Evolutionary conservation across 352 stramenopile genomes (phyloP).

Genomic region (Globisporangium alternatum): DNA sequence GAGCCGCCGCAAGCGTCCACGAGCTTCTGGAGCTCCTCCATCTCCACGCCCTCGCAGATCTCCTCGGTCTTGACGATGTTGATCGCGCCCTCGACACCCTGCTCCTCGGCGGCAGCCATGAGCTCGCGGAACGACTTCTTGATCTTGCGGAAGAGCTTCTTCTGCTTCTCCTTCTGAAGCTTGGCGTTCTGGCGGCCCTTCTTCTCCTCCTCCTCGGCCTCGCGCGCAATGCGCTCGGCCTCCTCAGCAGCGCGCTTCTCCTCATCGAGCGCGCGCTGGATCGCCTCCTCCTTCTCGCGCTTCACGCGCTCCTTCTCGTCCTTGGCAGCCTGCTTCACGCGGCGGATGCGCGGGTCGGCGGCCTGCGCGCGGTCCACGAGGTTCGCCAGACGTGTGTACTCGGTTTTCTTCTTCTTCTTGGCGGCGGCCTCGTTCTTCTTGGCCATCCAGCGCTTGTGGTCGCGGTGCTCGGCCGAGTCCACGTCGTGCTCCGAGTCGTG

Average conservation of each 20-base stretch:
- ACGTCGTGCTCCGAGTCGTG: constrained; percentile 86
- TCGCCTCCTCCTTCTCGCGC: constrained; percentile 71
- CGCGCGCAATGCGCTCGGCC: constrained; percentile 36
- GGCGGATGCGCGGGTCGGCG: constrained; percentile 71
- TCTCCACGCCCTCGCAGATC: constrained; percentile 67
- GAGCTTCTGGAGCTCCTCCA: constrained; percentile 66
- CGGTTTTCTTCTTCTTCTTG: constrained; percentile 90
- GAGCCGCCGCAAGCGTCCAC: constrained; percentile 55
- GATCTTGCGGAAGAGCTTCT: constrained; percentile 80
- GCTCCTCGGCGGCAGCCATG: constrained; percentile 58
- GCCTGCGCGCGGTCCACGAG: constrained; percentile 78
- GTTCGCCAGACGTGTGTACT: constrained; percentile 78
- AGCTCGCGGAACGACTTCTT: constrained; percentile 85
- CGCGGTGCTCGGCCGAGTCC: constrained; percentile 76
- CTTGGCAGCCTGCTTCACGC: constrained; percentile 83
- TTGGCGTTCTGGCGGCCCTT: constrained; percentile 65
- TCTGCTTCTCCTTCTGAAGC: constrained; percentile 80
- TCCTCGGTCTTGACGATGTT: constrained; percentile 75
- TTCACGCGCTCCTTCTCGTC: constrained; percentile 77
- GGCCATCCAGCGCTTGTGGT: constrained; percentile 87
- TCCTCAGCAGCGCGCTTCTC: constrained; percentile 65
- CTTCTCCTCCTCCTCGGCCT: constrained; percentile 74
- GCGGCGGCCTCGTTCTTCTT: constrained; percentile 84
- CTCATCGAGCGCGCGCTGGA: constrained; percentile 64
- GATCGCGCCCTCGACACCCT: constrained; percentile 53